A percentile compares a stretch with the other conserved stretches of the same genome.
Conservation (phyloP, 495 filamentous ascomycete genomes). For the Terfezia boudieri region DNA sequence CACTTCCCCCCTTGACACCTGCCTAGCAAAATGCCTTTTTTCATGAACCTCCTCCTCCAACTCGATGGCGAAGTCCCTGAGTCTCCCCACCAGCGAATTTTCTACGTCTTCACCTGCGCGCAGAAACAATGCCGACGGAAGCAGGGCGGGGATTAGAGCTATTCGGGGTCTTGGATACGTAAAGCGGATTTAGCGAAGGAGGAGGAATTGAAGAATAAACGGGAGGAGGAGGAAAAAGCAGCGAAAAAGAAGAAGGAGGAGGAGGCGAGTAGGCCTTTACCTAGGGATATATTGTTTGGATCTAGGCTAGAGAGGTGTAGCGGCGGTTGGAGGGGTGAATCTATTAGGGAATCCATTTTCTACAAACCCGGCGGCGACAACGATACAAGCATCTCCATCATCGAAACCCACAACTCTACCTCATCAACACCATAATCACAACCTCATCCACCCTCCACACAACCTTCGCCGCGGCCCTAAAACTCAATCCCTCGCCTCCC, state of each 20-base stretch:
- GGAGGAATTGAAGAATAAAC: conserved; percentile 9
- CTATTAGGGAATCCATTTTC: conserved; percentile 27
- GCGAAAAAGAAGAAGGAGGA: conserved; percentile 22
- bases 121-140: conserved; percentile 63
- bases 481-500: too few relatives aligned
- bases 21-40: conserved; percentile 65
- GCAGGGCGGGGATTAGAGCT: conserved; percentile 37
- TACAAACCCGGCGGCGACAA: conserved; percentile 25
- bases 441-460: conserved; percentile 1
- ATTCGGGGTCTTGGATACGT: conserved; percentile 39
- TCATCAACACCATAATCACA: conserved; percentile 16
- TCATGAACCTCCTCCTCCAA: conserved; percentile 75
- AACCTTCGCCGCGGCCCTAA: too few relatives aligned
- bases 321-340: conserved; percentile 1
- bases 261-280: conserved; percentile 3
- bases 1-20: conserved; percentile 44
- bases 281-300: conserved; percentile 33
- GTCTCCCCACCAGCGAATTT: conserved; percentile 52
- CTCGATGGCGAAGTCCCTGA: conserved; percentile 80
- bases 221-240: conserved; percentile 11
- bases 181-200: conserved; percentile 26
- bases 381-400: conserved; percentile 21
- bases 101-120: conserved; percentile 67
- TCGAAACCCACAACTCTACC: conserved; percentile 18
- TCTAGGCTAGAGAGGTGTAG: conserved; percentile 2